phyloP scores from a whole-genome alignment of 139 green algal species.

The Pleodorina starrii region DNA sequence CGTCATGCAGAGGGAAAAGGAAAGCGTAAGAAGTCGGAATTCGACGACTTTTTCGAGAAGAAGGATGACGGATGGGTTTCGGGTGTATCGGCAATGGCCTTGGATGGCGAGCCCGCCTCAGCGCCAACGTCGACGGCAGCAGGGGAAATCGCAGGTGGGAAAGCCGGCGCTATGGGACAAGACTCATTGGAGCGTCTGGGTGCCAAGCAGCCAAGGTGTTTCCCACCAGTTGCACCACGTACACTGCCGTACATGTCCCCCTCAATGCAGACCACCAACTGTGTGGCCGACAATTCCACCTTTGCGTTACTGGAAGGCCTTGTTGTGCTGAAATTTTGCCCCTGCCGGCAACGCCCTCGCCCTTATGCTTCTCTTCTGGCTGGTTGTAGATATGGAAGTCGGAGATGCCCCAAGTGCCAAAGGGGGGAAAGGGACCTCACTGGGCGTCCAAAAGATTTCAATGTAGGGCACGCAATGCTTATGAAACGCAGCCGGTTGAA shows the following conservation, averaged over 20 bases:
- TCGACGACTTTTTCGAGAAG: conserved; percentile 26
- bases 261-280: no score
- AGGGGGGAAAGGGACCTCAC: neutral
- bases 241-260: no score
- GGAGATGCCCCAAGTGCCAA: neutral
- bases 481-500: no score
- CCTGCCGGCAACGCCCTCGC: no score
- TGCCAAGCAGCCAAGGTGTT: no score
- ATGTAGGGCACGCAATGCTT: no score
- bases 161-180: neutral
- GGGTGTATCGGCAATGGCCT: conserved; percentile 18
- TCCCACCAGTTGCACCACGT: no score
- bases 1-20: neutral
- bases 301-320: no score
- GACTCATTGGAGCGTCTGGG: no score
- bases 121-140: neutral
- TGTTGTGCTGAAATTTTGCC: no score
- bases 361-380: no score
- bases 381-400: conserved; percentile 29
- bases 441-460: neutral
- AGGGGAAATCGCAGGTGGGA: neutral
- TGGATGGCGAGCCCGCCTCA: neutral
- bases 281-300: no score
- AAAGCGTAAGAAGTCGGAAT: conserved; percentile 43
- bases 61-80: conserved; percentile 21